A percentile compares a stretch with the other conserved stretches of the same genome.
Conservation (phyloP, 2,329 filamentous ascomycete genomes). For the Fusarium heterosporum region DNA sequence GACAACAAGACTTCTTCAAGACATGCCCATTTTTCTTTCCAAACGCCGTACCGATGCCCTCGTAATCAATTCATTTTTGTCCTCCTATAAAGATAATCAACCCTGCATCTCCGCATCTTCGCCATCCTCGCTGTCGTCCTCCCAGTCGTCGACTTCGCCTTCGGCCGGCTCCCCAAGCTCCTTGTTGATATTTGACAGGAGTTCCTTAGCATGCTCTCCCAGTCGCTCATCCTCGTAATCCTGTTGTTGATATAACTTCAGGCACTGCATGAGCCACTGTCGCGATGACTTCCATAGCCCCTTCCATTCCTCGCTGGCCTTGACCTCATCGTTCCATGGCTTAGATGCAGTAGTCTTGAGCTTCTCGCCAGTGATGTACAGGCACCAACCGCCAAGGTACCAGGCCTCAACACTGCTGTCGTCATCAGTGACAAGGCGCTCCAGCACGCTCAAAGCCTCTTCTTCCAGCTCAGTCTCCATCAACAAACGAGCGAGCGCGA, state of each 20-base stretch:
- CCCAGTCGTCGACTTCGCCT: constrained; percentile 67
- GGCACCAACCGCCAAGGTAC: constrained; percentile 96
- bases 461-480: constrained; percentile 91
- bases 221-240: constrained; percentile 89
- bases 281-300: constrained; percentile 78
- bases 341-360: constrained; percentile 56
- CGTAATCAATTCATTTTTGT: constrained; percentile 27
- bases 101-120: constrained; percentile 69
- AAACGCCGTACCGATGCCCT: constrained; percentile 46
- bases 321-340: constrained; percentile 47
- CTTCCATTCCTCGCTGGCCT: constrained; percentile 64
- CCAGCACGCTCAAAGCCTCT: constrained; percentile 85
- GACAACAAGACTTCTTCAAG: constrained; percentile 33
- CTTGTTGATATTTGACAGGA: constrained; percentile 72
- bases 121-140: constrained; percentile 62
- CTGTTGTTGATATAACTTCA: constrained; percentile 80
- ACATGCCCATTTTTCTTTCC: constrained; percentile 42
- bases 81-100: constrained; percentile 41
- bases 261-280: constrained; percentile 84
- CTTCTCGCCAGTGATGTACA: constrained; percentile 82
- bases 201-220: constrained; percentile 78
- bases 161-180: constrained; percentile 71
- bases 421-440: constrained; percentile 86
- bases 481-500: constrained; percentile 84
- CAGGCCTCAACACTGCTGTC: constrained; percentile 95